These are phyloP conservation scores for Dryas octopetala DNA, from an alignment of 306 rosid species.

Conservation along the genomic window DNA sequence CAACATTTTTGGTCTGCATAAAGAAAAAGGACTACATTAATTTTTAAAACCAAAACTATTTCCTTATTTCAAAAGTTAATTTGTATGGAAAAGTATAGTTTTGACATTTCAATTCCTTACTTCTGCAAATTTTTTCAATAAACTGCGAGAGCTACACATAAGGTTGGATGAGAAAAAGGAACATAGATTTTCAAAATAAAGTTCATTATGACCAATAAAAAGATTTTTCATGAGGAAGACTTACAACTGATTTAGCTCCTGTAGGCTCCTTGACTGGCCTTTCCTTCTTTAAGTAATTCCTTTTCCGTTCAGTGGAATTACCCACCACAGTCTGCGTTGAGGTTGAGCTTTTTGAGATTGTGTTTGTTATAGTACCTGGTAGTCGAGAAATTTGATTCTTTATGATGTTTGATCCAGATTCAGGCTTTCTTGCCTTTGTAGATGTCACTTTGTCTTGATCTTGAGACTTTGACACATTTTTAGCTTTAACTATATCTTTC, in stretches of 20 bases:
- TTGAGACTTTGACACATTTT: constrained; percentile 43
- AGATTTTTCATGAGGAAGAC: constrained; percentile 20
- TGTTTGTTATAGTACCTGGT: constrained; percentile 30
- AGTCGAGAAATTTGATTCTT: constrained; percentile 37
- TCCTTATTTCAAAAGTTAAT: background rate
- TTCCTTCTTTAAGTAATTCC: constrained; percentile 50
- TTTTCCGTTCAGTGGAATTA: constrained; percentile 37
- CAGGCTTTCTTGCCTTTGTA: constrained; percentile 48
- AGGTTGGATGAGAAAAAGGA: background rate
- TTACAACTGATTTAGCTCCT: constrained; percentile 47
- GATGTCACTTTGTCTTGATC: constrained; percentile 48
- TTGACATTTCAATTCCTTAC: background rate
- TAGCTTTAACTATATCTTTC: constrained; percentile 44
- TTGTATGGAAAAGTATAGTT: background rate
- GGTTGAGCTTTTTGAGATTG: constrained; percentile 32
- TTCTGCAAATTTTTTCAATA: background rate
- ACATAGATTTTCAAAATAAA: background rate
- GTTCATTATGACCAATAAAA: background rate
- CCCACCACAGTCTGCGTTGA: constrained; percentile 12
- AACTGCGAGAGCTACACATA: background rate
- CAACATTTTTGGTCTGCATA: constrained; percentile 47
- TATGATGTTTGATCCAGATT: constrained; percentile 34
- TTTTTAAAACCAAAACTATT: background rate
- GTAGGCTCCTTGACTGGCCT: constrained; percentile 36
- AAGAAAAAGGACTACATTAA: constrained; percentile 26